A percentile compares a stretch with the other conserved stretches of the same genome.
These are phyloP conservation scores for Candolleomyces eurysporus DNA, from an alignment of 768 basidiomycete species.

Conservation along the genomic window DNA sequence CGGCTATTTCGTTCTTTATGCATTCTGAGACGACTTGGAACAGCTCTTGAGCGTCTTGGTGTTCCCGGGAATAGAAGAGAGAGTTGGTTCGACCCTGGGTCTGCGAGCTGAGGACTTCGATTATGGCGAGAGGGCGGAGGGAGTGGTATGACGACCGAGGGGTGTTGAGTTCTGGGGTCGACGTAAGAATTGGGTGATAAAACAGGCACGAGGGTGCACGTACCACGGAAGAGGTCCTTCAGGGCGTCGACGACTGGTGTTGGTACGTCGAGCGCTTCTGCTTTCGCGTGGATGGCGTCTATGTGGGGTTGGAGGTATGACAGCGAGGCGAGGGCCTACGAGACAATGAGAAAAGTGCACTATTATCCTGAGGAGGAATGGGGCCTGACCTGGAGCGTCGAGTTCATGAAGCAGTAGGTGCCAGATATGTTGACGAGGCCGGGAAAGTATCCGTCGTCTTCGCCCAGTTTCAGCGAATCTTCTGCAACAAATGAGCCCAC, in stretches of 20 bases:
- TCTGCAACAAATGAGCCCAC: not conserved
- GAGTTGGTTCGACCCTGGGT: slow-evolving; percentile 53
- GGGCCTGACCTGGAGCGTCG: slow-evolving; percentile 76
- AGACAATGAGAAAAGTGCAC: not conserved
- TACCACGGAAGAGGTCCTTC: slow-evolving; percentile 66
- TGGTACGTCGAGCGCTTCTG: slow-evolving; percentile 76
- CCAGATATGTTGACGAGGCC: slow-evolving; percentile 95
- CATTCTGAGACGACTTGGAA: slow-evolving; percentile 91
- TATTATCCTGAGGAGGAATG: not conserved
- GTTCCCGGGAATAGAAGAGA: slow-evolving; percentile 85
- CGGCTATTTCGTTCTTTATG: slow-evolving; percentile 78
- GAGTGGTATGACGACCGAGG: slow-evolving; percentile 56
- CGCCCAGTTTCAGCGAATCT: slow-evolving; percentile 18
- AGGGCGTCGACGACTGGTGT: slow-evolving; percentile 87
- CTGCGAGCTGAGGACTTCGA: slow-evolving; percentile 61
- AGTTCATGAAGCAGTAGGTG: slow-evolving; percentile 97
- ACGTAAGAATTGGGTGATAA: slow-evolving; percentile 5
- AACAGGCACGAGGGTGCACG: not conserved
- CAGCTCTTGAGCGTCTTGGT: slow-evolving; percentile 98
- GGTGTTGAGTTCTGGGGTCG: slow-evolving; percentile 56
- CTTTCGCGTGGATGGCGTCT: slow-evolving; percentile 68
- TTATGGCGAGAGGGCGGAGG: slow-evolving; percentile 71
- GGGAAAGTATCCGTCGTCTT: slow-evolving; percentile 62
- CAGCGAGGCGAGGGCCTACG: slow-evolving; percentile 87
- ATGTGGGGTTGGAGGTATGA: slow-evolving; percentile 81